Conservation (phyloP, 2,329 filamentous ascomycete genomes). For the Calonectria ilicicola region DNA sequence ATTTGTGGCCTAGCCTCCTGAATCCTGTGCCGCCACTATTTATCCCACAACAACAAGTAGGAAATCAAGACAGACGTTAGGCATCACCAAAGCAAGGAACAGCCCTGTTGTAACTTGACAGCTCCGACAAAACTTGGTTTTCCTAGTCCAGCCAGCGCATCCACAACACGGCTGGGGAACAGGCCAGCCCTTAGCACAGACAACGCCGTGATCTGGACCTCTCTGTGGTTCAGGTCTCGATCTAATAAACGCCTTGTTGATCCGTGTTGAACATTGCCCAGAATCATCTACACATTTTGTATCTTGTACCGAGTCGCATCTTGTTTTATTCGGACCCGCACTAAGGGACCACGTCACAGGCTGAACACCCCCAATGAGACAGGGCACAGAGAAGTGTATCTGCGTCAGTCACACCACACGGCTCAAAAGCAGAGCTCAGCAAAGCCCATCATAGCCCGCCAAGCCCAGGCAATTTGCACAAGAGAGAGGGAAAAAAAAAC, state of each 20-base stretch:
- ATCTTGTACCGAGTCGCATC: slow-evolving; percentile 15
- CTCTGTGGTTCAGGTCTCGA: slow-evolving; percentile 28
- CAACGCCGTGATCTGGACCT: slow-evolving; percentile 30
- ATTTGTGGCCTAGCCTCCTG: slow-evolving; percentile 14
- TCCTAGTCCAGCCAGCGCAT: slow-evolving; percentile 29
- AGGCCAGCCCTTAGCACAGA: slow-evolving; percentile 29
- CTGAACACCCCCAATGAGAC: slow-evolving; percentile 39
- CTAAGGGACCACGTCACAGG: slow-evolving; percentile 39
- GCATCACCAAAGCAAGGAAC: slow-evolving; percentile 43
- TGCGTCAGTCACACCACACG: slow-evolving; percentile 39
- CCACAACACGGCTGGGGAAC: slow-evolving; percentile 28
- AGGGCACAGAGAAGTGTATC: slow-evolving; percentile 35
- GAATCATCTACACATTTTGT: slow-evolving; percentile 20
- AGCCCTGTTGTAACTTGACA: slow-evolving; percentile 42
- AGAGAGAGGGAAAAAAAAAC: background rate
- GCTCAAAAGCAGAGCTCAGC: slow-evolving; percentile 24
- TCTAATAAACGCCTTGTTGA: slow-evolving; percentile 41
- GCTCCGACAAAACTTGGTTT: slow-evolving; percentile 25
- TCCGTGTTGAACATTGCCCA: slow-evolving; percentile 24
- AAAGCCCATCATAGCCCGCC: slow-evolving; percentile 11
- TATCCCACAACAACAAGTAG: slow-evolving; percentile 31
- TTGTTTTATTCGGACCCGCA: background rate
- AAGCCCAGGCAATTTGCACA: slow-evolving; percentile 10
- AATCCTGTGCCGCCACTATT: slow-evolving; percentile 26
- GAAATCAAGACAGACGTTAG: slow-evolving; percentile 36